Evolutionary conservation across 345 rosid genomes (phyloP), one percentile per base, ranked within the genome.

Genomic region (Aurinia saxatilis): DNA sequence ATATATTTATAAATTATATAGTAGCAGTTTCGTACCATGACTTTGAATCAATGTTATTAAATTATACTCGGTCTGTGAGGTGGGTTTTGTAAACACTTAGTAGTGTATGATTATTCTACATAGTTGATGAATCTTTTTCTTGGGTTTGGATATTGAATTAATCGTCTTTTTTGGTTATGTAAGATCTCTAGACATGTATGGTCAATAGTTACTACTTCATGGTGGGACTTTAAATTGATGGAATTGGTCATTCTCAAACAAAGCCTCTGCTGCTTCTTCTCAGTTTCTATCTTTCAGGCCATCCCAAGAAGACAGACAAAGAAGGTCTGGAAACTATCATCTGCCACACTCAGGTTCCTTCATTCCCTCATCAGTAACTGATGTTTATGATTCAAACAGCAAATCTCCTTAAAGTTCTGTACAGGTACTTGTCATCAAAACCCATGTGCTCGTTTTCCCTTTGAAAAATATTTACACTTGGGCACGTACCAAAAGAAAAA

Each of bases 201-300:
- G 61, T 62, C n/a, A n/a, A 30, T 7, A 4, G 6, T 6, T 27
- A 30, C 7, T 5, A 60, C 35, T 62, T 1, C 39, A 31, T 31
- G 31, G n/a, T 55, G 18, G 63, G 58, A 56, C 25, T 49, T 50
- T 31, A 64, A 56, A 21, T 54, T 1, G 9, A n/a, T 42, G 34
- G 14, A 82, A 82, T 63, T 80, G 83, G 82, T 80, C 88, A 8
- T 84, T 79, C 69, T 73, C 86, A 33, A 80, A 78, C 80, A 82
- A 80, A 75, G 82, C 57, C 57, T 77, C 88, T 54, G 70, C 83
- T 11, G 41, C 68, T 53, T 39, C 74, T 51, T 84, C 95, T 52
- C 90, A 75, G 53, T 74, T 79, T 67, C 58, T 81, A 66, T 77
- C 91, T 48, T 91, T 91, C 68, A 77, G 78, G 74, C 68, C 75